Evolutionary conservation across 2,329 filamentous ascomycete species (phyloP), one percentile per base, ranked within the genome.

Genomic region (Cladophialophora psammophila): DNA sequence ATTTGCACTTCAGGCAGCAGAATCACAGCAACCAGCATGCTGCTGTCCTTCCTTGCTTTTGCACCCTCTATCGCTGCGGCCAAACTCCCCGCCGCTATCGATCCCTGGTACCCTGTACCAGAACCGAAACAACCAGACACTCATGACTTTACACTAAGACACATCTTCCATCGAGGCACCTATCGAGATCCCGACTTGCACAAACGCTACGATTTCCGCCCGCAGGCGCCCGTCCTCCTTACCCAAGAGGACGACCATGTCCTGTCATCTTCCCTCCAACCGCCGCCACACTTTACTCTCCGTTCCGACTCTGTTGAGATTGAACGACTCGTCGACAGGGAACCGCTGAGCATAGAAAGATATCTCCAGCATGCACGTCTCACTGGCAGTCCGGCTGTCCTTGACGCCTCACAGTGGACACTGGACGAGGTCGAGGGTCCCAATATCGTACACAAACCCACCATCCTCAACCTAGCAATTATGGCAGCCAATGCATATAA

Each of bases 401-500:
- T 96, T 52, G 88, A 89, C 12, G 85, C 89, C 0, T 89, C 89
- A 1, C 91, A 90, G 59, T 99, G 95, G 95, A 90, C 90, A 0
- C 81, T 91, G 71, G 94, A 98, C 72, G 87, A 92, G 55, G 82
- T 97, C 0, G 76, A 87, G 0, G 91, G 89, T 0, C 95, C 95
- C 1, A 90, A 98, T 77, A 81, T 96, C 54, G 92, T 91, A 3
- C 91, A 97, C 77, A 95, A 92, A 78, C 86, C 90, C 67, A 97
- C 93, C 0, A 85, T 99, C 12, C 76, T 98, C 71, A 92, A 86
- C 56, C 86, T 98, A 75, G 94, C 95, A 0, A 88, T 90, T 72
- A 96, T 98, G 88, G 90, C 94, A 0, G 88, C 93, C 57, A 89
- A 98, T 76, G 93, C 95, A 38, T 99, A 99, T 76, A 91, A 96